Percentiles rank a stretch among this genome's conserved stretches.
Evolutionary conservation across 106 monocot species (phyloP).

Genomic region (Dendrobium catenatum): DNA sequence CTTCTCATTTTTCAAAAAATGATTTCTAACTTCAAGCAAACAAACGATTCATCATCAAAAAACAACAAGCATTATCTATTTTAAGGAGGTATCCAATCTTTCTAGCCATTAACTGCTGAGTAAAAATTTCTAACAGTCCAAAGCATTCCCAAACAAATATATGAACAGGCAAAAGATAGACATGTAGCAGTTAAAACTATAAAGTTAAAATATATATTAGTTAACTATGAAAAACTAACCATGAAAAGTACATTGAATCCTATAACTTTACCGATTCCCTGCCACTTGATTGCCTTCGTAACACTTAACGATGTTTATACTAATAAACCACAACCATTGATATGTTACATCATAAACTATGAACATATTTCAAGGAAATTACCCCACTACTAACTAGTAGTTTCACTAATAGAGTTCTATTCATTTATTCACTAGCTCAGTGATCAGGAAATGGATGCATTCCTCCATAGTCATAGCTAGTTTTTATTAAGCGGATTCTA

Average conservation of each 20-base stretch:
- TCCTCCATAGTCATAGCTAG: neutral
- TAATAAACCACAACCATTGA: neutral
- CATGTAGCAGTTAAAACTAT: neutral
- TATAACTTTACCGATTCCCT: neutral
- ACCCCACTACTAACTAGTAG: neutral
- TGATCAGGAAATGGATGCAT: neutral
- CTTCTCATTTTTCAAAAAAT: neutral
- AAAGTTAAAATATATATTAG: neutral
- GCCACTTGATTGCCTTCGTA: neutral
- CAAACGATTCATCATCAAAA: neutral
- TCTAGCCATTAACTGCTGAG: neutral
- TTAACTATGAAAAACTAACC: neutral
- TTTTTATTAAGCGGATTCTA: neutral
- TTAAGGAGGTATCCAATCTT: neutral
- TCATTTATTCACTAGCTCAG: neutral
- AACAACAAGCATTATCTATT: neutral
- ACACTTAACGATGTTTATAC: neutral
- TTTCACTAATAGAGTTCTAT: neutral
- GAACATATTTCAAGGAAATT: neutral
- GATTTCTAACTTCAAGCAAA: neutral
- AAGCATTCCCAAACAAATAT: neutral
- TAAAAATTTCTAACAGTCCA: neutral
- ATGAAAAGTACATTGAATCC: neutral
- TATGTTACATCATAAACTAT: neutral
- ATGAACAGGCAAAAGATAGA: neutral